Evolutionary conservation across 2,329 filamentous ascomycete species (phyloP).

Genomic region (Phoma sp.): DNA sequence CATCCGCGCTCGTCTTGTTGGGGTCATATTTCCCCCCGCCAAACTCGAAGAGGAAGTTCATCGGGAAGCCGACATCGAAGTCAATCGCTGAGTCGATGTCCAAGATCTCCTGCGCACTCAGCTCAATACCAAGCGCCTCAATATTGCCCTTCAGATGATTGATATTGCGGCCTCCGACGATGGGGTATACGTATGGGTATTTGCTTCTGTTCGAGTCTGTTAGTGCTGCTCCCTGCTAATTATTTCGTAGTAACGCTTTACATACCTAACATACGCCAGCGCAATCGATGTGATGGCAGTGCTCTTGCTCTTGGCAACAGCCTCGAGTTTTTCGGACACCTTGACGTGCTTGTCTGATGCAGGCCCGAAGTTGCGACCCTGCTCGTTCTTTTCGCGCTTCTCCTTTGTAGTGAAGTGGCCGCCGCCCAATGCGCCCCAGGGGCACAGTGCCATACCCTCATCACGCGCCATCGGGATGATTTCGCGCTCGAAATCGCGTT

Average conservation of each 20-base stretch:
- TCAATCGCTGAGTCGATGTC: constrained; percentile 59
- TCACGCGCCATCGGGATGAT: constrained; percentile 69
- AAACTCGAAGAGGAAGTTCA: constrained; percentile 50
- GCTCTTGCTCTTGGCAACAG: constrained; percentile 63
- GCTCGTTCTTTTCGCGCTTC: constrained; percentile 47
- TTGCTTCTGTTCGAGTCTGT: constrained; percentile 50
- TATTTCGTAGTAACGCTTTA: constrained; percentile 26
- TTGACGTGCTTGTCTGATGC: constrained; percentile 58
- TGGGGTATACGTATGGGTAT: constrained; percentile 74
- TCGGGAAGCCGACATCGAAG: constrained; percentile 65
- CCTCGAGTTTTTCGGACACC: constrained; percentile 63
- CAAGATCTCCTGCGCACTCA: constrained; percentile 60
- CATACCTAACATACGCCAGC: constrained; percentile 69
- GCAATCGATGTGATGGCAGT: constrained; percentile 65
- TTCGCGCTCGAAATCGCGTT: constrained; percentile 73
- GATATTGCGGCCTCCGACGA: constrained; percentile 74
- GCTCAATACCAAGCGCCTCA: constrained; percentile 57
- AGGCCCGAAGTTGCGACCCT: constrained; percentile 42
- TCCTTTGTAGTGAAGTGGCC: constrained; percentile 51
- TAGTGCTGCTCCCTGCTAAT: not conserved
- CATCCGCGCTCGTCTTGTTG: constrained; percentile 36
- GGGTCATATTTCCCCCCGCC: constrained; percentile 34
- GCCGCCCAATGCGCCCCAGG: constrained; percentile 61
- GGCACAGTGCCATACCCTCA: constrained; percentile 67
- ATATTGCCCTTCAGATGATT: constrained; percentile 72